Conservation (phyloP, 2,329 filamentous ascomycete genomes). For the Alternaria conjuncta region DNA sequence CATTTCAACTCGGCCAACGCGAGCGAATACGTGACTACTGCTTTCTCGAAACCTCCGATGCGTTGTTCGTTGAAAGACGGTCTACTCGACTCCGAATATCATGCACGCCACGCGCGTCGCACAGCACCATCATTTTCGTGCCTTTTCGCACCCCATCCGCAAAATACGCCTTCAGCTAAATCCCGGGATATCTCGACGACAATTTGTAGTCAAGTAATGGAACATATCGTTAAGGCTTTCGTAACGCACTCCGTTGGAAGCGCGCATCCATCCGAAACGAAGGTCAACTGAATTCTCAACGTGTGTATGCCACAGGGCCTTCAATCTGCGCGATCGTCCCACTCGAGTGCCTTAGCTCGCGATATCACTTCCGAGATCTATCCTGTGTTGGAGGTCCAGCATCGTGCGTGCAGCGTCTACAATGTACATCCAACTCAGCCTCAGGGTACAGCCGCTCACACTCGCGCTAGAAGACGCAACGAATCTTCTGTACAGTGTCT, state of each 20-base stretch:
- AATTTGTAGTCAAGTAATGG: neutral
- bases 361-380: neutral
- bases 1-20: too few species aligned
- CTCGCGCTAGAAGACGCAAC: conserved; percentile 21
- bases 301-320: neutral
- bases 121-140: neutral
- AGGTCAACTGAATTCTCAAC: neutral
- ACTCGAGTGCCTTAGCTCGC: neutral
- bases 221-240: neutral
- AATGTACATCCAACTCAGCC: conserved; percentile 16
- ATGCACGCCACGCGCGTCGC: neutral
- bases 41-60: too few species aligned
- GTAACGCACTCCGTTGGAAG: neutral
- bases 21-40: neutral
- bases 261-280: neutral
- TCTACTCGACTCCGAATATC: neutral
- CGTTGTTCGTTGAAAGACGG: neutral
- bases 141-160: neutral
- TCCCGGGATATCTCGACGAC: neutral
- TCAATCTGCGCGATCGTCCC: neutral
- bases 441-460: conserved; percentile 11
- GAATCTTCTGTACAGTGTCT: conserved; percentile 23
- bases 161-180: neutral
- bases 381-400: neutral
- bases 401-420: neutral